A percentile compares a stretch with the other conserved stretches of the same genome.
phyloP scores from a whole-genome alignment of 78 protist species.

The Monosiga brevicollis region DNA sequence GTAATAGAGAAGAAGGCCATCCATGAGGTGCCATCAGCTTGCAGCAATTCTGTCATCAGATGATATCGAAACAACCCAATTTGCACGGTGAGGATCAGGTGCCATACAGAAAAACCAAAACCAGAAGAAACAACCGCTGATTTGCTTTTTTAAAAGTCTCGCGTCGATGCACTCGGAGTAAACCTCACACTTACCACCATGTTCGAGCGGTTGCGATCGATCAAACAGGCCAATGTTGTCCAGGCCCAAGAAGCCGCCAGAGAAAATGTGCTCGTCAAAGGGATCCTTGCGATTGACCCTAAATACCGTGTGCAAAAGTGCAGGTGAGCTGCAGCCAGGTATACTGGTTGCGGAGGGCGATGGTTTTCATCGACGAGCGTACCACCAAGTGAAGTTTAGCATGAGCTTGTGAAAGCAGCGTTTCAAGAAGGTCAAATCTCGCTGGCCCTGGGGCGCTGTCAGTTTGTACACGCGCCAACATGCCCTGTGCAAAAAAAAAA shows the following conservation, averaged over 20 bases:
- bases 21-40: conserved; percentile 58
- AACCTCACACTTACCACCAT: conserved; percentile 27
- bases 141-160: too few species aligned
- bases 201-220: conserved; percentile 30
- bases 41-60: neutral
- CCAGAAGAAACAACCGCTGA: too few species aligned
- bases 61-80: neutral
- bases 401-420: conserved; percentile 55
- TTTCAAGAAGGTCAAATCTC: conserved; percentile 38
- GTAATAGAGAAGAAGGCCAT: conserved; percentile 58
- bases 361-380: neutral
- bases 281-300: conserved; percentile 51
- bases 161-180: too few species aligned
- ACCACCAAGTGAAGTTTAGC: conserved; percentile 75
- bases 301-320: too few species aligned
- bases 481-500: conserved; percentile 22
- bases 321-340: neutral
- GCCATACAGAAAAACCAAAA: too few species aligned
- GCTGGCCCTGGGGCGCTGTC: conserved; percentile 5
- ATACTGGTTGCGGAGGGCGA: neutral
- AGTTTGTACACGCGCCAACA: conserved; percentile 37
- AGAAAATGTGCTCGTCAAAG: conserved; percentile 33
- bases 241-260: conserved; percentile 31
- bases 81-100: too few species aligned
- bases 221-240: conserved; percentile 64